phyloP scores from a whole-genome alignment of 257 asterid genomes.

The Thymus quinquecostatus region DNA sequence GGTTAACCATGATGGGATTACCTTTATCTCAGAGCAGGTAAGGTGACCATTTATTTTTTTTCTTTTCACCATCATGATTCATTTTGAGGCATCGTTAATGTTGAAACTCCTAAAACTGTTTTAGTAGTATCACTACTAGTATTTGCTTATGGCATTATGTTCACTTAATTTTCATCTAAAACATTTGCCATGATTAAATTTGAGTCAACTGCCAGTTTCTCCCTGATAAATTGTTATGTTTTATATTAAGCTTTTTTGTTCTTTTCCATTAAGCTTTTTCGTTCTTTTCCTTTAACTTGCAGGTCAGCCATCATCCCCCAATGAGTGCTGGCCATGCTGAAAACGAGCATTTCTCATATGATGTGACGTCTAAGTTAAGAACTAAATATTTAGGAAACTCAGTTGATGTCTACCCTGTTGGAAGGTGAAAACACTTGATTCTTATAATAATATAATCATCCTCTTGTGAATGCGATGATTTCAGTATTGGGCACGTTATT shows the following conservation, averaged over 20 bases:
- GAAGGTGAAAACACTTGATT: constrained; percentile 60
- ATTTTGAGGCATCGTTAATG: constrained; percentile 10
- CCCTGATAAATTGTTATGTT: constrained; percentile 15
- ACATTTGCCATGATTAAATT: constrained; percentile 15
- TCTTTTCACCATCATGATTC: constrained; percentile 19
- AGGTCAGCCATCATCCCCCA: constrained; percentile 95
- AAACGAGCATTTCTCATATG: constrained; percentile 87
- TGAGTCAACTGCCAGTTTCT: background rate
- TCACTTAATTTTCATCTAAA: background rate
- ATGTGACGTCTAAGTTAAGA: constrained; percentile 86
- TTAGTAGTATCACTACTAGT: constrained; percentile 1
- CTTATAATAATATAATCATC: background rate
- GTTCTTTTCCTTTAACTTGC: background rate
- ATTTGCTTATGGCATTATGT: constrained; percentile 9
- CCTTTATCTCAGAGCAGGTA: constrained; percentile 95
- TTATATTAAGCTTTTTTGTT: background rate
- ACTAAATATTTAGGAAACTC: constrained; percentile 95
- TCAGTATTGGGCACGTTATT: background rate
- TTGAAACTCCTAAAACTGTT: background rate
- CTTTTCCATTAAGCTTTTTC: constrained; percentile 1
- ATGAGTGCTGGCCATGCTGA: constrained; percentile 99
- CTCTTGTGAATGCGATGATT: too few relatives aligned
- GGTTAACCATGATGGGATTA: constrained; percentile 82
- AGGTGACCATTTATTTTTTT: constrained; percentile 20
- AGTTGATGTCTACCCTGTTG: constrained; percentile 92